These are phyloP conservation scores for Citeromyces siamensis DNA, from an alignment of 1,139 yeast species.

Conservation along the genomic window DNA sequence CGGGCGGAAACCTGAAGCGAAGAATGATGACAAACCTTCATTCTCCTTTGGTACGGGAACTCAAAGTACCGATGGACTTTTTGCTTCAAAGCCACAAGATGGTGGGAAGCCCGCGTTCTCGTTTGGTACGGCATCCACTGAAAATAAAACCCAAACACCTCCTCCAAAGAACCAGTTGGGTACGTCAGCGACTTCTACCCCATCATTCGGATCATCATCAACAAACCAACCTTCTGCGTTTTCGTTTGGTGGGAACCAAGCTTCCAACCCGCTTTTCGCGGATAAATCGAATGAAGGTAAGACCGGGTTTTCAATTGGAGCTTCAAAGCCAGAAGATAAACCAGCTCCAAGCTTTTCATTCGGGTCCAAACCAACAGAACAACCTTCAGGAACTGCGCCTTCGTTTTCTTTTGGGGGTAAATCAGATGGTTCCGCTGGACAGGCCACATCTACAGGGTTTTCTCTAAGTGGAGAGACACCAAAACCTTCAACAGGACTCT, in stretches of 20 bases:
- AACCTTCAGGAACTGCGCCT: conserved; percentile 6
- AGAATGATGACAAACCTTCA: conserved; percentile 7
- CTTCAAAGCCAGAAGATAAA: conserved; percentile 8
- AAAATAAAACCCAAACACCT: conserved; percentile 11
- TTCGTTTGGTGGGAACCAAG: conserved; percentile 7
- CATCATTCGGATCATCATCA: not conserved
- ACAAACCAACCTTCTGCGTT: conserved; percentile 4
- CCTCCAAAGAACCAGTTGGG: conserved; percentile 8
- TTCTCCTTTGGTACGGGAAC: conserved; percentile 10
- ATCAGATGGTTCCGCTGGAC: too few species aligned
- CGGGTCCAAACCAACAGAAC: conserved; percentile 5
- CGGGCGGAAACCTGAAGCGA: conserved; percentile 13
- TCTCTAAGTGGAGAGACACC: too few species aligned
- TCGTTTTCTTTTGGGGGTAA: conserved; percentile 8
- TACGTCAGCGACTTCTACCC: conserved; percentile 12
- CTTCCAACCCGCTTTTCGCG: conserved; percentile 3
- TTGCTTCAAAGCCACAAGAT: conserved; percentile 7
- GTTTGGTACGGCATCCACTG: conserved; percentile 11
- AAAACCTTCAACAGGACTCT: too few species aligned
- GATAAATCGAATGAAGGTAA: conserved; percentile 7
- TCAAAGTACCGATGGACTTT: conserved; percentile 14
- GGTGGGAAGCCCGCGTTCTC: conserved; percentile 12
- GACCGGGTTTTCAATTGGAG: conserved; percentile 14
- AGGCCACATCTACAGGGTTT: too few species aligned
- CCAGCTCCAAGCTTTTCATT: conserved; percentile 5